phyloP scores from a whole-genome alignment of 345 rosid genomes.

The Euphorbia lathyris region DNA sequence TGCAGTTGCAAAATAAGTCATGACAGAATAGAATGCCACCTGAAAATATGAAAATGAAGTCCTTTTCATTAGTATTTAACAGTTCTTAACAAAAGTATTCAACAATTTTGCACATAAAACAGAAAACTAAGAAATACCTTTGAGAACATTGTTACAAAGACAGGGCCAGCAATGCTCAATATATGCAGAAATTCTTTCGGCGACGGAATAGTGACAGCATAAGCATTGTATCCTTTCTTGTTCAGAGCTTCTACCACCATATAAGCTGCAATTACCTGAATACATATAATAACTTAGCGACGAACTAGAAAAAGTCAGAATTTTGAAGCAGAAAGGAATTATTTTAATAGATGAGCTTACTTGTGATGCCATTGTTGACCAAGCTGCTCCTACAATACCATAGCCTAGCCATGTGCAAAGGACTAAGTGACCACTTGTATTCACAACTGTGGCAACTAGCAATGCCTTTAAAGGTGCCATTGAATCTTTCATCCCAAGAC shows the following conservation, averaged over 20 bases:
- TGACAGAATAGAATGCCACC: conserved; percentile 76
- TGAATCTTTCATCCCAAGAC: conserved; percentile 98
- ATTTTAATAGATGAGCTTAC: conserved; percentile 41
- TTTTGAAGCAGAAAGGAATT: background rate
- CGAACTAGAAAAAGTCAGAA: background rate
- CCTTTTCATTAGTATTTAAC: too few species aligned
- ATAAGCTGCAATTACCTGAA: conserved; percentile 69
- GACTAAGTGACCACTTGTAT: conserved; percentile 64
- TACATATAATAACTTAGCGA: background rate
- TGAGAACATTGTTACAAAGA: conserved; percentile 63
- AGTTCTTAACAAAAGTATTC: too few species aligned
- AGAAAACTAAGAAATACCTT: conserved; percentile 37
- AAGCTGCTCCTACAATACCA: conserved; percentile 94
- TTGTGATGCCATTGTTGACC: conserved; percentile 96
- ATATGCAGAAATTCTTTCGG: conserved; percentile 48
- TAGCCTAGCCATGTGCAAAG: conserved; percentile 68
- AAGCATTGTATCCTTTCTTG: conserved; percentile 69
- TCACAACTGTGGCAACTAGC: conserved; percentile 65
- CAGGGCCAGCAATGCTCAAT: conserved; percentile 70
- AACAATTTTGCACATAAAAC: too few species aligned
- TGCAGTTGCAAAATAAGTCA: conserved; percentile 74
- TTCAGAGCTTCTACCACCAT: conserved; percentile 78
- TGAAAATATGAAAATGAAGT: conserved; percentile 29
- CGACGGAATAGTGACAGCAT: conserved; percentile 58
- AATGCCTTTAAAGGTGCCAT: conserved; percentile 89